Evolutionary conservation across 2,329 filamentous ascomycete genomes (phyloP), one percentile per base, ranked within the genome.

Genomic region (Calonectria leucothoes): DNA sequence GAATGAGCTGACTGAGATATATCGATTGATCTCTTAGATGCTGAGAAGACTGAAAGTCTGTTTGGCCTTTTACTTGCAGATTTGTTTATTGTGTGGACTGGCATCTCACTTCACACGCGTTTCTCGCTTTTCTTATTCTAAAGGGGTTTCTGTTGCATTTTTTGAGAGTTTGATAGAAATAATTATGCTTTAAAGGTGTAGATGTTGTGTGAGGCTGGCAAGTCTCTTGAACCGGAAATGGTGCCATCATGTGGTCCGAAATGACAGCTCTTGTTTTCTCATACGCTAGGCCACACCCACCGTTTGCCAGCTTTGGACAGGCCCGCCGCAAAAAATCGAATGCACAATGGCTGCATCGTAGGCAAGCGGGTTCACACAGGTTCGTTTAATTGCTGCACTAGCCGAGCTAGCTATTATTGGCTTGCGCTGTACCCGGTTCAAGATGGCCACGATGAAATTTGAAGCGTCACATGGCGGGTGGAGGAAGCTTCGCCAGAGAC

Each of bases 381-480:
- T 55, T 33, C 20, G 25, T 20, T 11, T 27, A 39, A 39, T 29
- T 55, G 3, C 51, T 3, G 6, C 2, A 35, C 10, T 6, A 23
- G 23, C 33, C 15, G 39, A 39, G 12, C 6, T 3, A 27, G 33
- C 29, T 27, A 45, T 15, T 10, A 64, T 3, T 25, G 17, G 42
- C 15, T n/a, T 23, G 12, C 59, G 10, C 25, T 6, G 17, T 31
- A 8, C 59, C 59, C 27, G 8, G 20, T 48, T 64, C 11, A 33
- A 64, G 39, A 42, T 64, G 59, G 59, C 39, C 20, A 10, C 25
- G 27, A 64, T 27, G 33, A 42, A 64, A 27, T 64, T 5, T 33
- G 59, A 64, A 39, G 59, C 25, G 39, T 64, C 59, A 64, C 59
- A 64, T 64, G 59, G 59, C 37, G 25, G 59, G 59, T 48, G 59